These are phyloP conservation scores for Didymella pinodella DNA, from an alignment of 2,329 filamentous ascomycete genomes.

Conservation along the genomic window DNA sequence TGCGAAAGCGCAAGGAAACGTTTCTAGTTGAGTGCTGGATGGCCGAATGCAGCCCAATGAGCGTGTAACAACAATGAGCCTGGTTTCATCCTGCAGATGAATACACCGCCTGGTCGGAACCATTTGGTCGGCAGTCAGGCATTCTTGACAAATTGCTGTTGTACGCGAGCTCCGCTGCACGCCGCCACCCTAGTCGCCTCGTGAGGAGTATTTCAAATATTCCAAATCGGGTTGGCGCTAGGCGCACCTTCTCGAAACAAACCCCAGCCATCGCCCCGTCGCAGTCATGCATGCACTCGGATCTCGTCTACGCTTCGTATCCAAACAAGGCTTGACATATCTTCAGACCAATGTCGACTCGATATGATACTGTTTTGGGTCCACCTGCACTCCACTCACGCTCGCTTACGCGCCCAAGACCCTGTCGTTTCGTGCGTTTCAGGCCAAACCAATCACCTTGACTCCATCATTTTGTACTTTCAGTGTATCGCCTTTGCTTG, in stretches of 20 bases:
- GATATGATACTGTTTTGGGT: not conserved
- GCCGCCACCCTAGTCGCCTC: constrained; percentile 10
- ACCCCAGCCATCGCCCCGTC: constrained; percentile 10
- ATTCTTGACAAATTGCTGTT: constrained; percentile 33
- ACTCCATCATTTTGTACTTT: too few species aligned
- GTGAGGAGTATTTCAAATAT: constrained; percentile 44
- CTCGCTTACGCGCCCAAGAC: constrained; percentile 1
- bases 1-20: constrained; percentile 3
- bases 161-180: constrained; percentile 8
- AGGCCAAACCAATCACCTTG: too few species aligned
- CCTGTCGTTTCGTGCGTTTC: too few species aligned
- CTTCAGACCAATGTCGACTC: constrained; percentile 5
- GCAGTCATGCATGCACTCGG: constrained; percentile 13
- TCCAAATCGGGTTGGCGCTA: constrained; percentile 28
- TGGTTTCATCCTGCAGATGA: constrained; percentile 11
- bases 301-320: constrained; percentile 20
- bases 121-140: constrained; percentile 8
- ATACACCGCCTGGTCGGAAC: constrained; percentile 2
- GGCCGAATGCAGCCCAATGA: constrained; percentile 21
- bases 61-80: not conserved
- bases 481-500: too few species aligned
- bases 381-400: constrained; percentile 2
- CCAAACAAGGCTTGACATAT: constrained; percentile 11
- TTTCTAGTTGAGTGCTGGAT: constrained; percentile 8
- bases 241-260: constrained; percentile 29